These are phyloP conservation scores for Turritis glabra DNA, from an alignment of 345 rosid genomes.

Conservation along the genomic window DNA sequence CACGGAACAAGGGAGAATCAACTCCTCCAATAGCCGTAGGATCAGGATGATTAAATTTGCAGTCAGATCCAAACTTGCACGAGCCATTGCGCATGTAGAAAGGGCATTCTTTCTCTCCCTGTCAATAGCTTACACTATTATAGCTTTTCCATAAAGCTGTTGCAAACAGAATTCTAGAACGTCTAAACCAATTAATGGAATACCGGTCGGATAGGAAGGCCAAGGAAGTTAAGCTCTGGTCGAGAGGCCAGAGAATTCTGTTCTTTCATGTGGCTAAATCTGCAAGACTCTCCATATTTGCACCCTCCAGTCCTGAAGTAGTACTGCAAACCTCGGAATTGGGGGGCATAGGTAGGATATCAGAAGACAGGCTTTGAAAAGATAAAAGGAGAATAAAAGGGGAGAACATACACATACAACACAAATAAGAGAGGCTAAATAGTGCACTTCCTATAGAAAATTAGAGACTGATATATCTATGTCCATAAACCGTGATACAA, in stretches of 20 bases:
- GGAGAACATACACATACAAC: not conserved
- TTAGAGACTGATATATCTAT: not conserved
- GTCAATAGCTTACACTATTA: constrained; percentile 36
- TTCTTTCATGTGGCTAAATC: constrained; percentile 72
- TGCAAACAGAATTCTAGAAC: constrained; percentile 11
- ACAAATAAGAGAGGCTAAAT: not conserved
- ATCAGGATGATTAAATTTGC: constrained; percentile 97
- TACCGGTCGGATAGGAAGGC: constrained; percentile 92
- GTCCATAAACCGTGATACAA: not conserved
- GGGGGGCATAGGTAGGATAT: constrained; percentile 11
- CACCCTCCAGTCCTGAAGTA: constrained; percentile 96
- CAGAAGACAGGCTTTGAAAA: not conserved
- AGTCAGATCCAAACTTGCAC: constrained; percentile 83
- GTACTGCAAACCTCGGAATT: constrained; percentile 60
- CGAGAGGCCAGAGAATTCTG: constrained; percentile 41
- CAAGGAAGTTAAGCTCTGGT: constrained; percentile 80
- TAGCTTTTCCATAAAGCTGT: constrained; percentile 9
- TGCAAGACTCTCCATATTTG: constrained; percentile 88
- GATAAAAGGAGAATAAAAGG: not conserved
- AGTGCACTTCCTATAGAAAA: not conserved
- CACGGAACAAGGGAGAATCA: constrained; percentile 57
- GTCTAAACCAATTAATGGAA: constrained; percentile 2
- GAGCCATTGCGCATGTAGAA: constrained; percentile 97
- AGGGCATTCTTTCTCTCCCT: constrained; percentile 94
- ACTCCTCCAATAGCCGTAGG: constrained; percentile 60